These are phyloP conservation scores for Suillus luteus DNA, from an alignment of 768 basidiomycete genomes.

Conservation along the genomic window DNA sequence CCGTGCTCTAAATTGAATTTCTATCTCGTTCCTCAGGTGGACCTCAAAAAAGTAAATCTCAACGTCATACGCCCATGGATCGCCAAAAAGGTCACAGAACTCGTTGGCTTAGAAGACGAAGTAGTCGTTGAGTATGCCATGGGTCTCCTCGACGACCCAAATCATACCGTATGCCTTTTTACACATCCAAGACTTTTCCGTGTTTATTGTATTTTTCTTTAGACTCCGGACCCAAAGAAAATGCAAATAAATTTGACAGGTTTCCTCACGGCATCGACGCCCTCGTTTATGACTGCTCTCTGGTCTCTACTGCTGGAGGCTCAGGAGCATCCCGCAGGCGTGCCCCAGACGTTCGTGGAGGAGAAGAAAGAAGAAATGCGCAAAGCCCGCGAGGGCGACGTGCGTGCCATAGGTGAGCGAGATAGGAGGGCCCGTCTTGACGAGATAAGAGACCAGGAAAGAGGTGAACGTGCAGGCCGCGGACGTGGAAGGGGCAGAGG, in stretches of 20 bases:
- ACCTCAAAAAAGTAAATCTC: conserved; percentile 94
- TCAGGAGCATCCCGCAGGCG: conserved; percentile 83
- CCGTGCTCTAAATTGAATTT: conserved; percentile 1
- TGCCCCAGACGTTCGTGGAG: conserved; percentile 88
- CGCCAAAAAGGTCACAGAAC: conserved; percentile 86
- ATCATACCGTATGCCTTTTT: conserved; percentile 64
- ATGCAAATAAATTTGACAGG: conserved; percentile 96
- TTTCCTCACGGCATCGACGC: conserved; percentile 86
- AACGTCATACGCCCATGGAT: conserved; percentile 94
- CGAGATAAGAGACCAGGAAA: conserved; percentile 66
- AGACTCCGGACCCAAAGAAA: conserved; percentile 91
- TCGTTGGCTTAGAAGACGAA: conserved; percentile 95
- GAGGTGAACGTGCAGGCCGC: conserved; percentile 46
- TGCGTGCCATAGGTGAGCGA: conserved; percentile 65
- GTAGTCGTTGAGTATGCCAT: conserved; percentile 96
- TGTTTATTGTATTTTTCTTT: conserved; percentile 3
- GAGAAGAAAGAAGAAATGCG: conserved; percentile 92
- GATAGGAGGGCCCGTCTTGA: conserved; percentile 70
- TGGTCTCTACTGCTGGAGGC: conserved; percentile 95
- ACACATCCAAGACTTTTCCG: background rate
- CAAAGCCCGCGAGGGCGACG: conserved; percentile 62
- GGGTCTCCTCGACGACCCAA: conserved; percentile 87
- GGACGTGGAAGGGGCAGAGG: conserved; percentile 64
- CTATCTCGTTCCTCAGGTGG: conserved; percentile 55
- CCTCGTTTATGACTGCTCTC: conserved; percentile 82